A percentile compares a stretch with the other conserved stretches of the same genome.
Conservation (phyloP, 345 rosid genomes). For the Murraya koenigii region DNA sequence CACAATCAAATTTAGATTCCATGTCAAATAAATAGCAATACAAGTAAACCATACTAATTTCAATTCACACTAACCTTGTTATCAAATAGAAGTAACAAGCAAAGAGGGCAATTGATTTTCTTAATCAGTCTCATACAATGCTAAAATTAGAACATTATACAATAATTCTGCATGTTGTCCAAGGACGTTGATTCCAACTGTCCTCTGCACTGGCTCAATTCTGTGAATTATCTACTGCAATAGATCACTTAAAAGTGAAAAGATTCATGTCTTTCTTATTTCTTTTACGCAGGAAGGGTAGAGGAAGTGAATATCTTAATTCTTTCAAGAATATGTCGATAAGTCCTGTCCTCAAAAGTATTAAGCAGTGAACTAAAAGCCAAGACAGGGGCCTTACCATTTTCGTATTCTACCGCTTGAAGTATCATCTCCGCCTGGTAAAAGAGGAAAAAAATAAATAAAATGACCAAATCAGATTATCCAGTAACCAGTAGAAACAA, state of each 20-base stretch:
- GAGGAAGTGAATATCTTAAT: no score
- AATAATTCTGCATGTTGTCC: not conserved
- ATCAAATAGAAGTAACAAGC: not conserved
- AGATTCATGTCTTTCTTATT: not conserved
- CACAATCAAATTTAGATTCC: slow-evolving; percentile 23
- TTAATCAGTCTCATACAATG: not conserved
- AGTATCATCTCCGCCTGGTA: slow-evolving; percentile 88
- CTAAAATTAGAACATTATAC: not conserved
- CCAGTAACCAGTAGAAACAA: not conserved
- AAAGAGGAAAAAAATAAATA: slow-evolving; percentile 1
- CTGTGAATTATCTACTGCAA: not conserved
- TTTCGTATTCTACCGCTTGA: slow-evolving; percentile 95
- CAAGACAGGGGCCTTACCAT: slow-evolving; percentile 43
- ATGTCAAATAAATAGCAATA: not conserved
- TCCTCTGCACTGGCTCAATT: not conserved
- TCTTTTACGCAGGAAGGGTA: not conserved
- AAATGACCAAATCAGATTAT: slow-evolving; percentile 17
- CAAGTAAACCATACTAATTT: not conserved
- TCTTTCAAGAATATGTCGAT: not conserved
- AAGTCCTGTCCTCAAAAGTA: not conserved
- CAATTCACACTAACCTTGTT: not conserved
- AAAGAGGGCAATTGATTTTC: not conserved
- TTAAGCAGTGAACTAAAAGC: not conserved
- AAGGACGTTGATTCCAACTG: not conserved
- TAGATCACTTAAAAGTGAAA: not conserved